Evolutionary conservation across 345 rosid genomes (phyloP), one percentile per base, ranked within the genome.

Genomic region (Populus tremula): DNA sequence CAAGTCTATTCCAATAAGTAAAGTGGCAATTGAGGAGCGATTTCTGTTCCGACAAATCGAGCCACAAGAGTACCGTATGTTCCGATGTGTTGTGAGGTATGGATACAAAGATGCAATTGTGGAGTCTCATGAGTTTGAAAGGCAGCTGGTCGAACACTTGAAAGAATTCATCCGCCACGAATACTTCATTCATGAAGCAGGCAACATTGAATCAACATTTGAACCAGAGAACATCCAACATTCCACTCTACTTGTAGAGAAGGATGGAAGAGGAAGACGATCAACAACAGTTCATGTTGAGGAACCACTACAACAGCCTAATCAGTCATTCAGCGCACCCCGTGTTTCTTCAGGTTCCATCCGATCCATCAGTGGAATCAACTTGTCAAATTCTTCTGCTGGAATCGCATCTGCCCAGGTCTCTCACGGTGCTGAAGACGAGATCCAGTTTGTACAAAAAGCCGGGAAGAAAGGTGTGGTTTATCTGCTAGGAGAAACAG

Each of bases 61-160:
- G 72, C 98, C 98, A 0, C 84, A 70, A 45, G 92, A 89, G 66
- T 77, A 78, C 39, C 79, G 89, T 6, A 88, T 94, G 87, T 90
- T 93, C 77, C 82, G 95, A 3, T 93, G 98, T 36, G 88, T 92
- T 0, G 96, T 88, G 13, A 87, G 98, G 78, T 91, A 88, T 69
- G 96, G 93, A 4, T 90, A 94, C 67, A 82, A 82, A 12, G 94
- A 92, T 64, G 76, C 70, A 12, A 82, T 80, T 17, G 87, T 65
- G 33, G 89, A 86, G 31, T 50, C 85, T 5, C 67, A 74, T 0
- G 90, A 77, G 80, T 89, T 91, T 9, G 94, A 90, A 84, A 83
- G 78, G 11, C 88, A 86, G 73, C 79, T 90, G 35, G 82, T 85
- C 2, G 84, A 89, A 20, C 39, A 85, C 80, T 53, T 88, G 72